Base-by-base conservation (phyloP, 345 rosid genomes). In the Linum usitatissimum region DNA sequence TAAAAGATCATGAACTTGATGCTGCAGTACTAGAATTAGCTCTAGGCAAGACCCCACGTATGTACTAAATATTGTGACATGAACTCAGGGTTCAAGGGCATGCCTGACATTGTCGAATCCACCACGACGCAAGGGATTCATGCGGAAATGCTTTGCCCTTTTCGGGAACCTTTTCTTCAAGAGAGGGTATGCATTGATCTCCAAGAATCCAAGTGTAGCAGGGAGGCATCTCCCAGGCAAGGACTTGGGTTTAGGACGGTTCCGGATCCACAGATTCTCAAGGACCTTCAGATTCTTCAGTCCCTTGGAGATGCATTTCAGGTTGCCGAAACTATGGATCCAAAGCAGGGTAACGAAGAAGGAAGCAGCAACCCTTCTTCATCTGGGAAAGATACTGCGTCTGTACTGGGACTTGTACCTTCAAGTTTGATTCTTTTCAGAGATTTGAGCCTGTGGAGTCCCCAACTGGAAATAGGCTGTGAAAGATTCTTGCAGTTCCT, bases 181-280 rank as follows among this genome's bases (percentile, higher is more conserved):
- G 6, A 66, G 30, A n/a, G 75, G 9, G 30, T 77, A 78, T 0
- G 61, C 69, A 15, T 63, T 69, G 61, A 75, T 67, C 28, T 66
- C 42, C 9, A 75, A 51, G 28, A 28, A 73, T 61, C 73, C 62
- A 45, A 78, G 40, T 17, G 79, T 71, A 28, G 53, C 17, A 61
- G 82, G 82, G 62, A 78, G 71, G 34, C 75, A 73, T 39, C 70
- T 72, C 48, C 72, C 54, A 23, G 72, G 68, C 60, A 66, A 69
- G 21, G 55, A 54, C 64, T 20, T 56, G 57, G 75, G 75, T 69
- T 69, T 75, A 62, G 62, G 68, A 58, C 79, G 75, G 56, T 71
- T 61, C 42, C 49, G 58, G 63, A 78, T 72, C 72, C 68, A 76
- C 49, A 78, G 5, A 3, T 42, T 68, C 68, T 69, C 67, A 3